Conservation (phyloP, 768 basidiomycete species). For the Lentinula sp. region DNA sequence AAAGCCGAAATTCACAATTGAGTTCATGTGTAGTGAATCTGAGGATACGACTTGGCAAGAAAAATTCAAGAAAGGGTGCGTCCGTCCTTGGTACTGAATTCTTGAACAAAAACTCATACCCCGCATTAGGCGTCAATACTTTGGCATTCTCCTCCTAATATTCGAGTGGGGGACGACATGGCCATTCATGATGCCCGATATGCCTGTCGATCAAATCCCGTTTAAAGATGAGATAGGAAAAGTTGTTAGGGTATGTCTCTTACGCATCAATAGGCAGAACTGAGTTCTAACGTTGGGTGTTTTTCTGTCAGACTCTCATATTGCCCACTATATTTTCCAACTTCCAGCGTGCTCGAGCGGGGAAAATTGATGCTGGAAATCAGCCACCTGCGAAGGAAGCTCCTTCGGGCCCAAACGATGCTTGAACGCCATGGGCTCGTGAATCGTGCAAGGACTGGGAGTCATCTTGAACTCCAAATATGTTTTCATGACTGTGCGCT, state of each 20-base stretch:
- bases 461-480: no score
- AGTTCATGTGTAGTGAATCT: background rate
- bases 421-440: background rate
- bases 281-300: background rate
- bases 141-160: conserved; percentile 16
- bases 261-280: background rate
- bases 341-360: conserved; percentile 5
- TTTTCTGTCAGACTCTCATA: conserved; percentile 5
- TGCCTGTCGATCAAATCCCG: conserved; percentile 16
- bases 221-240: conserved; percentile 17
- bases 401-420: background rate
- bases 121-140: conserved; percentile 13
- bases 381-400: conserved; percentile 4
- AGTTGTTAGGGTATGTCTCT: conserved; percentile 11
- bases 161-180: conserved; percentile 24
- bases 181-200: conserved; percentile 19
- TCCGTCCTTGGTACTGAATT: background rate
- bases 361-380: background rate
- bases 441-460: no score
- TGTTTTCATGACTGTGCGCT: no score
- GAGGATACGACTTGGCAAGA: conserved; percentile 13
- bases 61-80: conserved; percentile 12
- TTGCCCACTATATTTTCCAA: conserved; percentile 7
- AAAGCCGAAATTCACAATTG: background rate
- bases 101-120: background rate